Conservation (phyloP, 2,329 filamentous ascomycete genomes). For the Fusarium cyanostomum region DNA sequence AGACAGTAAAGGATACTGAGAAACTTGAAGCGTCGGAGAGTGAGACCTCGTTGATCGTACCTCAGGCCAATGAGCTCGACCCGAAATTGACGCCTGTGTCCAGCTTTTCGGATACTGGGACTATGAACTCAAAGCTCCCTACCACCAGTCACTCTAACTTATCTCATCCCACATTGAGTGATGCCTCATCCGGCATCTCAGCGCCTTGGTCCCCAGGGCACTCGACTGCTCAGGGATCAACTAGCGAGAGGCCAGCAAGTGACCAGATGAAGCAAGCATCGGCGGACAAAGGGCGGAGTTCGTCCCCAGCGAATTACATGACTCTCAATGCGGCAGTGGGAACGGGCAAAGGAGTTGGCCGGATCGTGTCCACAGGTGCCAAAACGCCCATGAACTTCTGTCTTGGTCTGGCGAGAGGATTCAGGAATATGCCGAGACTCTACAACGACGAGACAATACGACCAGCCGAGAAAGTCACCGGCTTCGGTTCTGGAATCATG, state of each 20-base stretch:
- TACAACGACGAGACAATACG: conserved; percentile 87
- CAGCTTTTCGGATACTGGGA: conserved; percentile 18
- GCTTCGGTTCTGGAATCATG: conserved; percentile 76
- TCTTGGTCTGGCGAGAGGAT: conserved; percentile 82
- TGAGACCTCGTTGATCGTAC: conserved; percentile 4
- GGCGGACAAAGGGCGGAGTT: conserved; percentile 25
- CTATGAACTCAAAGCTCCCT: conserved; percentile 1
- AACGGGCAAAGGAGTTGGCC: conserved; percentile 72
- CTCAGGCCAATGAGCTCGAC: conserved; percentile 12
- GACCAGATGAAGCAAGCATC: conserved; percentile 30
- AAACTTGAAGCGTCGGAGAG: conserved; percentile 12
- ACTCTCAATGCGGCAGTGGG: conserved; percentile 68
- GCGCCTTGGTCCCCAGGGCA: conserved; percentile 16
- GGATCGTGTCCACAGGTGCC: conserved; percentile 78
- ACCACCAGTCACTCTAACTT: conserved; percentile 30
- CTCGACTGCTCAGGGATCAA: conserved; percentile 19
- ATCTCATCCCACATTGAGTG: conserved; percentile 36
- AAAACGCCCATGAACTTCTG: conserved; percentile 88
- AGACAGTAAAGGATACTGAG: conserved; percentile 1
- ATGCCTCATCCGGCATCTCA: conserved; percentile 34
- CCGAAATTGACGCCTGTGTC: conserved; percentile 5
- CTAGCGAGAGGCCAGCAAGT: conserved; percentile 22
- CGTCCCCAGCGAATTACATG: conserved; percentile 36
- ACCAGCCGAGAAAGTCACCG: conserved; percentile 81
- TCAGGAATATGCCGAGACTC: conserved; percentile 85